Evolutionary conservation across 2,329 filamentous ascomycete genomes (phyloP).

Genomic region (Zarea fungicola): DNA sequence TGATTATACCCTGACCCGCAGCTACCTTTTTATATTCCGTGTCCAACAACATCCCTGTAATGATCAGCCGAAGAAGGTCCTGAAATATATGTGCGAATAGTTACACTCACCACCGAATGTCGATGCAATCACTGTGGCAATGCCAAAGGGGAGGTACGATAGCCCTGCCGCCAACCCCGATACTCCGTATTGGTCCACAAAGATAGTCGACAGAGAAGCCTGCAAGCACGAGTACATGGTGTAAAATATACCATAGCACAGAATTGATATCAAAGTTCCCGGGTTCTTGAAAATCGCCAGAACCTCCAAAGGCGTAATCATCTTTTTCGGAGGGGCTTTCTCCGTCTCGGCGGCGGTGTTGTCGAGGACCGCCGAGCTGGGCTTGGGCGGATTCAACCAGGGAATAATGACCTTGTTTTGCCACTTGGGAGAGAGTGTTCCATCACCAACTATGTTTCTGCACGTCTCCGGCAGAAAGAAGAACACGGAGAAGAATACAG

Average conservation of each 20-base stretch:
- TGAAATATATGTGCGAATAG: too few relatives aligned
- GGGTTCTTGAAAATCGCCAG: background rate
- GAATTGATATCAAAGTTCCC: background rate
- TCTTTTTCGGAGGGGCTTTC: background rate
- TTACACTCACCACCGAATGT: background rate
- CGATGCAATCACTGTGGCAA: background rate
- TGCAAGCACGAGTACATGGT: background rate
- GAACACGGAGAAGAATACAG: background rate
- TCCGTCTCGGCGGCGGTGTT: background rate
- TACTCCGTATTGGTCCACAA: conserved; percentile 4
- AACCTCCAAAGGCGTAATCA: background rate
- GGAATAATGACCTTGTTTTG: conserved; percentile 1
- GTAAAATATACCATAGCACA: background rate
- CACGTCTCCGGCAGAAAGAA: conserved; percentile 1
- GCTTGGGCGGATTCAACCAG: background rate
- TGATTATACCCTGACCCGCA: background rate
- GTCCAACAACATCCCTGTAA: background rate
- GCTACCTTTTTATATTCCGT: background rate
- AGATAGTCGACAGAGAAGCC: conserved; percentile 1
- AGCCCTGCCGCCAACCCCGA: background rate
- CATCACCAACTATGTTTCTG: background rate
- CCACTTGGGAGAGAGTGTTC: background rate
- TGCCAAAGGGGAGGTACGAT: background rate
- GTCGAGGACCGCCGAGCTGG: background rate
- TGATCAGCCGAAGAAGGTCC: background rate